Conservation (phyloP, 331 rosid genomes). For the Cucumis variabilis region DNA sequence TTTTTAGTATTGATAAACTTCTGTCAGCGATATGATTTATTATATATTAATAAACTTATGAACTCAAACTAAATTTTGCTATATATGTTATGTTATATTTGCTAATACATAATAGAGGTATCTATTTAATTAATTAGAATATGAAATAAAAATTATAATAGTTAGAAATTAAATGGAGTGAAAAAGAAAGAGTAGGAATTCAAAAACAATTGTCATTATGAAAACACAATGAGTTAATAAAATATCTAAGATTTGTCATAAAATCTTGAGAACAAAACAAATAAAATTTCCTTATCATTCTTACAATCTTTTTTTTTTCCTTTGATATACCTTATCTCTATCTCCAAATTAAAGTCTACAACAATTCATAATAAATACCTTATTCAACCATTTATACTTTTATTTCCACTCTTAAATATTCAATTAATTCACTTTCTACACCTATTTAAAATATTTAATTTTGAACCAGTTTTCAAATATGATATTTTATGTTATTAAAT, state of each 20-base stretch:
- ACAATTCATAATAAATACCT: not conserved
- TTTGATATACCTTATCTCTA: not conserved
- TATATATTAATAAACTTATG: too few species aligned
- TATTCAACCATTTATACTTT: not conserved
- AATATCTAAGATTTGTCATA: not conserved
- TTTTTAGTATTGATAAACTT: too few species aligned
- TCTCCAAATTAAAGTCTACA: not conserved
- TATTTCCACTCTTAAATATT: not conserved
- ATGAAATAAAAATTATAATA: too few species aligned
- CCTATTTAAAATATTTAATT: not conserved
- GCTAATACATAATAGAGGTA: too few species aligned
- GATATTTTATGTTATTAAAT: not conserved
- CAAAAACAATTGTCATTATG: not conserved
- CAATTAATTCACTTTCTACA: not conserved
- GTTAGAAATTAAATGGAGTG: too few species aligned
- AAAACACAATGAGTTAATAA: not conserved
- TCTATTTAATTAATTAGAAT: too few species aligned
- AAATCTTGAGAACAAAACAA: not conserved
- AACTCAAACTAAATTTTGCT: too few species aligned
- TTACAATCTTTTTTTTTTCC: not conserved
- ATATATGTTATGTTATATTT: too few species aligned
- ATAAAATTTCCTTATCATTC: not conserved
- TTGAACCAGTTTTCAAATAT: not conserved
- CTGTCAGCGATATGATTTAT: too few species aligned
- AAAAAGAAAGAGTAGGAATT: too few species aligned